Conservation (phyloP, 2,329 filamentous ascomycete species). For the Fragosphaeria purpurea region DNA sequence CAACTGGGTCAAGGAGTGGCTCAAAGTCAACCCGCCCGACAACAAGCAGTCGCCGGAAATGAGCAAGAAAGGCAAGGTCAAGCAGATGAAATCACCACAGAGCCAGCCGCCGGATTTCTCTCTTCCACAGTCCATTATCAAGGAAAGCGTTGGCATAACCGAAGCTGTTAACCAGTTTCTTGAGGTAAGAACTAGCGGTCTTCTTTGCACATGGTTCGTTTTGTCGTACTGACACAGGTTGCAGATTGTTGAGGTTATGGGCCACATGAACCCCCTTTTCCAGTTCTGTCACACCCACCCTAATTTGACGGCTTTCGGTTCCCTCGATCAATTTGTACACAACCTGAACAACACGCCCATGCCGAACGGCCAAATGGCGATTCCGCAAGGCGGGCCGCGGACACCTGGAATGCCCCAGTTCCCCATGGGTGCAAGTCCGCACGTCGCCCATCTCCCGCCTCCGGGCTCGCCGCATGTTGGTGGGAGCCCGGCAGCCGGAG, state of each 20-base stretch:
- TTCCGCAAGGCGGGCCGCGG: constrained; percentile 35
- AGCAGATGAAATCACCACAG: constrained; percentile 49
- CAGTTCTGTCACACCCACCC: constrained; percentile 45
- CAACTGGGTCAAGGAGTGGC: constrained; percentile 57
- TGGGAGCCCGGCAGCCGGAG: constrained; percentile 50
- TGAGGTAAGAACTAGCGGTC: constrained; percentile 35
- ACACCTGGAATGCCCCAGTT: constrained; percentile 50
- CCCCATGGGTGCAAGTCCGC: constrained; percentile 49
- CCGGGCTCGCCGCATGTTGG: constrained; percentile 50
- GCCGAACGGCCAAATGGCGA: constrained; percentile 37
- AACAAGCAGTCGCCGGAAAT: constrained; percentile 53
- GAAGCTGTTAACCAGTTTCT: constrained; percentile 54
- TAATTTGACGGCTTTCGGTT: constrained; percentile 43
- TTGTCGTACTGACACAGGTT: constrained; percentile 12
- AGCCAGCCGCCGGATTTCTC: constrained; percentile 50
- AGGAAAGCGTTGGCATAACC: constrained; percentile 48
- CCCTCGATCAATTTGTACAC: constrained; percentile 50
- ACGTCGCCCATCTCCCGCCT: constrained; percentile 48
- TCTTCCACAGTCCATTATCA: constrained; percentile 49
- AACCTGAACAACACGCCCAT: constrained; percentile 29
- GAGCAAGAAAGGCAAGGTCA: constrained; percentile 55
- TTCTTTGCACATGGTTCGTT: neutral
- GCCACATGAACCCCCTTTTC: constrained; percentile 57
- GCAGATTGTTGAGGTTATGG: constrained; percentile 56
- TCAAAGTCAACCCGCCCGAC: constrained; percentile 46